phyloP scores from a whole-genome alignment of 2,329 filamentous ascomycete species.

The Phaeosphaeria sp. region DNA sequence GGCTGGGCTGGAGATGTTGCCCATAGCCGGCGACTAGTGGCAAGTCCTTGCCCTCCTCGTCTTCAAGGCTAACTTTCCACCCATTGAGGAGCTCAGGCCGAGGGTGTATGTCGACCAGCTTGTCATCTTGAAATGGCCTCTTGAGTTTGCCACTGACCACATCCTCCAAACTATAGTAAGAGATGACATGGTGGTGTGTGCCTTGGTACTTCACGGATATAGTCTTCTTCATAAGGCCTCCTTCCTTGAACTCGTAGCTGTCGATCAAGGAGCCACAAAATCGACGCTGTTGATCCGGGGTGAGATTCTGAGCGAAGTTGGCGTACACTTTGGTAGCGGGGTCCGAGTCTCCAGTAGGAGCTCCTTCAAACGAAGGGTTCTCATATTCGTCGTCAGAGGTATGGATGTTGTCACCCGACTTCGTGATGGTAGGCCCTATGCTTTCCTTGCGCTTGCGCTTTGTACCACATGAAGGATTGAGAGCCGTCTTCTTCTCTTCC shows the following conservation, averaged over 20 bases:
- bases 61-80: slow-evolving; percentile 48
- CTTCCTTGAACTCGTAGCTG: slow-evolving; percentile 84
- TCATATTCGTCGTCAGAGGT: slow-evolving; percentile 45
- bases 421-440: slow-evolving; percentile 31
- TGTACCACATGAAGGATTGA: slow-evolving; percentile 44
- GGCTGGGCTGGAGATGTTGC: slow-evolving; percentile 36
- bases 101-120: slow-evolving; percentile 42
- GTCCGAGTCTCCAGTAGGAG: slow-evolving; percentile 28
- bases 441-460: slow-evolving; percentile 48
- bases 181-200: slow-evolving; percentile 83
- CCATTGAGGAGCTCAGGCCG: slow-evolving; percentile 41
- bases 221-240: slow-evolving; percentile 89
- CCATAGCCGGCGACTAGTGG: slow-evolving; percentile 37
- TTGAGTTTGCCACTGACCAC: slow-evolving; percentile 57
- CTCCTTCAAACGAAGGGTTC: slow-evolving; percentile 29
- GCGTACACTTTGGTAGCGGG: slow-evolving; percentile 42
- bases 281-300: slow-evolving; percentile 60
- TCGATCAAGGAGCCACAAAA: slow-evolving; percentile 86
- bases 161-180: slow-evolving; percentile 85
- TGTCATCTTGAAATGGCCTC: slow-evolving; percentile 43
- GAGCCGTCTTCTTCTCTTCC: slow-evolving; percentile 44
- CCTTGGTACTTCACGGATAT: slow-evolving; percentile 79
- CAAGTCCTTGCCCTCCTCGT: slow-evolving; percentile 46
- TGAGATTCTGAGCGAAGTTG: slow-evolving; percentile 48
- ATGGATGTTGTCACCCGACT: slow-evolving; percentile 36